Evolutionary conservation across 208 protist species (phyloP).

Genomic region (Kentomonas sorsogonicus): DNA sequence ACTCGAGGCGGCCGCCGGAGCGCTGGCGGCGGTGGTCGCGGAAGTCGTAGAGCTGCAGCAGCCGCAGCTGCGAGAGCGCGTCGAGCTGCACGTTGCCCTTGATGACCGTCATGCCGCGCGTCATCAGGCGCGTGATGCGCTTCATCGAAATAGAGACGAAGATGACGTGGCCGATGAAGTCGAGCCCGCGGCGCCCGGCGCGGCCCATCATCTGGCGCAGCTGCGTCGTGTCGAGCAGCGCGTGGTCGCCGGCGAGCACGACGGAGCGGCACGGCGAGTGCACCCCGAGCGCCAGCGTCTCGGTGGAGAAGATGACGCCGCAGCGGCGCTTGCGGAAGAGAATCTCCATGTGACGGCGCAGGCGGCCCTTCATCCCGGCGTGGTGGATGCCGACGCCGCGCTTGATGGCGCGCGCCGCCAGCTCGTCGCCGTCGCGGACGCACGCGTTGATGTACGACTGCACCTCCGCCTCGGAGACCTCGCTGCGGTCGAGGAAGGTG

Average conservation of each 20-base stretch:
- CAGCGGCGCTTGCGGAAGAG: slow-evolving; percentile 90
- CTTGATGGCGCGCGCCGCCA: slow-evolving; percentile 65
- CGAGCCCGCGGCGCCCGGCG: slow-evolving; percentile 93
- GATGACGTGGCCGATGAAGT: slow-evolving; percentile 91
- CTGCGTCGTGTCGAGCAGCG: slow-evolving; percentile 89
- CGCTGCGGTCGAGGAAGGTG: slow-evolving; percentile 68
- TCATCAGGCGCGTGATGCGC: slow-evolving; percentile 90
- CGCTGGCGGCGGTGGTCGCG: slow-evolving; percentile 43
- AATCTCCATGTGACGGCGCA: slow-evolving; percentile 86
- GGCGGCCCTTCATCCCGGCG: slow-evolving; percentile 80
- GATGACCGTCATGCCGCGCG: slow-evolving; percentile 86
- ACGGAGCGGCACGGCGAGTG: slow-evolving; percentile 95
- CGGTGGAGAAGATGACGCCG: slow-evolving; percentile 91
- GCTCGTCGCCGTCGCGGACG: slow-evolving; percentile 57
- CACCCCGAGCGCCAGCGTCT: slow-evolving; percentile 93
- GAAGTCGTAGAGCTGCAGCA: slow-evolving; percentile 81
- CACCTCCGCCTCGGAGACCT: slow-evolving; percentile 35
- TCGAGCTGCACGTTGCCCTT: slow-evolving; percentile 89
- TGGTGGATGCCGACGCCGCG: slow-evolving; percentile 93
- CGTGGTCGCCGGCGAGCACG: slow-evolving; percentile 89
- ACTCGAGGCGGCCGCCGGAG: slow-evolving; percentile 24
- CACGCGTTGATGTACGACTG: slow-evolving; percentile 52
- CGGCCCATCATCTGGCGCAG: slow-evolving; percentile 95
- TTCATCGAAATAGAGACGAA: slow-evolving; percentile 88
- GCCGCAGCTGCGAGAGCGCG: slow-evolving; percentile 73